Conservation (phyloP, 495 filamentous ascomycete genomes). For the Barbatosphaeria neglecta region DNA sequence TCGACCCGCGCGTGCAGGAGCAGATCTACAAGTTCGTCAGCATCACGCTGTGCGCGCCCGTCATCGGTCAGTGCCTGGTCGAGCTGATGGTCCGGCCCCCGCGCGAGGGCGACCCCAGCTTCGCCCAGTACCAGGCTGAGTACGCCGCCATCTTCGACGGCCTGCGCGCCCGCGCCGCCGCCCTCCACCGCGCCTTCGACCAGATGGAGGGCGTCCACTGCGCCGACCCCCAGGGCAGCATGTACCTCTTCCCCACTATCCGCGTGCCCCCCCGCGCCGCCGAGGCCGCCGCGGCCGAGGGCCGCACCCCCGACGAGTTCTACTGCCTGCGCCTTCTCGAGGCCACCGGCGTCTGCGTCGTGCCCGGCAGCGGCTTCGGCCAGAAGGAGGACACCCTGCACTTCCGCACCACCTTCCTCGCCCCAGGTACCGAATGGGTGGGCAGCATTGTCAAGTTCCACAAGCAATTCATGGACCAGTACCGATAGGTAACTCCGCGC, state of each 20-base stretch:
- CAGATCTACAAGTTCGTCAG: constrained; percentile 98
- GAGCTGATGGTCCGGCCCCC: constrained; percentile 97
- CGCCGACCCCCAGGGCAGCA: constrained; percentile 75
- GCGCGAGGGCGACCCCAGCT: constrained; percentile 63
- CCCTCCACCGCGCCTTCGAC: constrained; percentile 79
- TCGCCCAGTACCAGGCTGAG: constrained; percentile 71
- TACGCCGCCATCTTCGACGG: constrained; percentile 68
- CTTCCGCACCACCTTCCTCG: constrained; percentile 94
- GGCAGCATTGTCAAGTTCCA: constrained; percentile 83
- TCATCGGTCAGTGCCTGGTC: constrained; percentile 89
- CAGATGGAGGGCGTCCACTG: constrained; percentile 93
- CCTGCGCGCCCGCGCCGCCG: constrained; percentile 64
- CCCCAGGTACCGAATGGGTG: constrained; percentile 92
- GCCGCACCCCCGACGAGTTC: constrained; percentile 75
- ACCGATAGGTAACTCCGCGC: constrained; percentile 18
- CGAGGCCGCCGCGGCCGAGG: constrained; percentile 60
- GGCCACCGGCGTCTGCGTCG: constrained; percentile 89
- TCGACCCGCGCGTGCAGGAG: constrained; percentile 71
- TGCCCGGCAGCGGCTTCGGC: constrained; percentile 85
- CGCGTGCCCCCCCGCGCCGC: constrained; percentile 61
- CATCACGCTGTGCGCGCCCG: constrained; percentile 89
- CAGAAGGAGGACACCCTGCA: constrained; percentile 86
- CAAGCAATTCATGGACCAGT: constrained; percentile 82
- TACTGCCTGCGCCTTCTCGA: constrained; percentile 86
- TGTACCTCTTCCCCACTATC: constrained; percentile 98